These are phyloP conservation scores for Fusarium avenaceum DNA, from an alignment of 2,329 filamentous ascomycete genomes.

Conservation along the genomic window DNA sequence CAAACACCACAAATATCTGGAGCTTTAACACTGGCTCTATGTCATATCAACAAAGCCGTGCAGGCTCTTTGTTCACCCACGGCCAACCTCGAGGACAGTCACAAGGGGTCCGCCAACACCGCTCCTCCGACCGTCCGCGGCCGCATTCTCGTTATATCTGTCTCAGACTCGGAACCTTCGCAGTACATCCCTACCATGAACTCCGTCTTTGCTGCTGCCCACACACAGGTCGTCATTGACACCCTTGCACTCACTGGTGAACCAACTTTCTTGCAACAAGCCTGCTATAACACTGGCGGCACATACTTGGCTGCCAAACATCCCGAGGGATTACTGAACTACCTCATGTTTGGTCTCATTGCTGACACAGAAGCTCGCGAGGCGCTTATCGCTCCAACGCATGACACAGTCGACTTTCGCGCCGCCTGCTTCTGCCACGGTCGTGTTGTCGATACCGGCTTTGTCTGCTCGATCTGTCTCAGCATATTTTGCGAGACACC, in stretches of 20 bases:
- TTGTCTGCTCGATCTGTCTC: conserved; percentile 95
- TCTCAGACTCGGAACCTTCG: conserved; percentile 85
- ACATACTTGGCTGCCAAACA: conserved; percentile 67
- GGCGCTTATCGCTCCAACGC: conserved; percentile 81
- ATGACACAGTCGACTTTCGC: conserved; percentile 92
- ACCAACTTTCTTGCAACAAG: conserved; percentile 94
- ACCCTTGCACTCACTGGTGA: conserved; percentile 87
- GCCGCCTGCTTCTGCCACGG: conserved; percentile 99
- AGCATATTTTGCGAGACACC: conserved; percentile 87
- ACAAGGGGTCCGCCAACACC: conserved; percentile 51
- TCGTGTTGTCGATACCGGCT: conserved; percentile 89
- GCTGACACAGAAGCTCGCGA: conserved; percentile 70
- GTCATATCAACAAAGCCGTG: conserved; percentile 88
- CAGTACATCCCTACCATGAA: conserved; percentile 99
- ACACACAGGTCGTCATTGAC: conserved; percentile 89
- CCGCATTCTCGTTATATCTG: conserved; percentile 90
- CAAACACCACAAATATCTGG: conserved; percentile 91
- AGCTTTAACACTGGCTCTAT: conserved; percentile 88
- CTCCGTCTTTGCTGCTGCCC: conserved; percentile 93
- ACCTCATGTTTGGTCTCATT: conserved; percentile 94
- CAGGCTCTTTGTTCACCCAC: conserved; percentile 73
- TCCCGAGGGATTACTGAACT: conserved; percentile 84
- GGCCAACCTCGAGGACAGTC: conserved; percentile 55
- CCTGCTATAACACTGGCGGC: conserved; percentile 73
- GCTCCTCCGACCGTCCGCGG: conserved; percentile 54